Percentiles rank a stretch among this genome's conserved stretches.
phyloP scores from a whole-genome alignment of 2,329 filamentous ascomycete species.

The Helminthosporium solani region DNA sequence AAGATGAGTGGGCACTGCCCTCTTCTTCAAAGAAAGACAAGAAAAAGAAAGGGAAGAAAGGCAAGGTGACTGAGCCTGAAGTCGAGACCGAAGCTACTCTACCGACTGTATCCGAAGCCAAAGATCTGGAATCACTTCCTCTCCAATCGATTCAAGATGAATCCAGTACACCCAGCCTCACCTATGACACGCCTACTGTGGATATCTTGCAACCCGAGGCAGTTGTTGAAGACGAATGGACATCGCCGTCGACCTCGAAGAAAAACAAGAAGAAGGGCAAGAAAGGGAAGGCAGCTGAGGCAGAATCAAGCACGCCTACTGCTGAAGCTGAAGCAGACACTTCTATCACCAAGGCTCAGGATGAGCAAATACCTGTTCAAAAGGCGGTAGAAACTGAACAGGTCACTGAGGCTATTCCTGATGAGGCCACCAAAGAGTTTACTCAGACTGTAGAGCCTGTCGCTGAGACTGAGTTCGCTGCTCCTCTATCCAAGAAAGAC shows the following conservation, averaged over 20 bases:
- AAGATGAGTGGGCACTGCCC: conserved; percentile 4
- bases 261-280: conserved; percentile 19
- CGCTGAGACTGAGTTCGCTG: conserved; percentile 9
- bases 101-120: neutral
- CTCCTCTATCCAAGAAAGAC: conserved; percentile 18
- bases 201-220: neutral
- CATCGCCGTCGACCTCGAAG: conserved; percentile 2
- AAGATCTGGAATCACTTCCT: neutral
- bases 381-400: neutral
- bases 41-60: conserved; percentile 22
- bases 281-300: conserved; percentile 9
- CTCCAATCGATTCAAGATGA: neutral
- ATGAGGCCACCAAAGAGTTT: too few relatives aligned
- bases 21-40: conserved; percentile 9
- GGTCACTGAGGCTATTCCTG: neutral
- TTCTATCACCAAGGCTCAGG: conserved; percentile 2
- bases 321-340: too few relatives aligned
- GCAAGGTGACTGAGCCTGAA: conserved; percentile 7
- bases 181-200: neutral
- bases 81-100: neutral
- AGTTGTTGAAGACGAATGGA: conserved; percentile 10
- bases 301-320: conserved; percentile 9
- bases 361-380: neutral
- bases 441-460: neutral
- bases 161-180: neutral